These are phyloP conservation scores for Rhynchospora pubera DNA, from an alignment of 176 grass and related monocot species.

Conservation along the genomic window DNA sequence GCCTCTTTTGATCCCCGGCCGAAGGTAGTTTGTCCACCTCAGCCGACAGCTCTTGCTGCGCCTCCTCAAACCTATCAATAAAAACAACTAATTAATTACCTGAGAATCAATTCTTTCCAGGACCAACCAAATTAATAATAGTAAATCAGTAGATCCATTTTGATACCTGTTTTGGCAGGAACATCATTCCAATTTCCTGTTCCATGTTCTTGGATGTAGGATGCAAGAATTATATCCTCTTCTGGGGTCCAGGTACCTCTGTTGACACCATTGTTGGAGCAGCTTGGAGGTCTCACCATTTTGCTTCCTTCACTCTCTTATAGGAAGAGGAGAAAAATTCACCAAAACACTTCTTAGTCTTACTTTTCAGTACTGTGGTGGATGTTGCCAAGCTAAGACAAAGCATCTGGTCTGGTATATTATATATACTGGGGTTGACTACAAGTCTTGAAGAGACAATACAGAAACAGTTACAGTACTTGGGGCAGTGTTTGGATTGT, in stretches of 20 bases:
- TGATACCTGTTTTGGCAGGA: not conserved
- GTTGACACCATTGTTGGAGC: not conserved
- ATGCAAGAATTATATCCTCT: constrained; percentile 10
- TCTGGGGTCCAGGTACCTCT: constrained; percentile 4
- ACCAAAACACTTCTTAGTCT: not conserved
- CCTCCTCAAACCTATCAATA: constrained; percentile 9
- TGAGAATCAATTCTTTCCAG: not conserved
- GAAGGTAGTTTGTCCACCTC: constrained; percentile 12
- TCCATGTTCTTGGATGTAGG: constrained; percentile 6
- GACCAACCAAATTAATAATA: not conserved
- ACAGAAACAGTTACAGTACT: not conserved
- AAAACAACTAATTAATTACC: not conserved
- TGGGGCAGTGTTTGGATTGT: not conserved
- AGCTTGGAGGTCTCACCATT: not conserved
- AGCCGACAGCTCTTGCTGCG: constrained; percentile 16
- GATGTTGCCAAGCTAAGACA: not conserved
- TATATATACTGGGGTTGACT: constrained; percentile 16
- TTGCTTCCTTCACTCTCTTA: not conserved
- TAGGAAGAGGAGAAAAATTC: not conserved
- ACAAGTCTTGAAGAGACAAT: not conserved
- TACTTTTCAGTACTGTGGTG: not conserved
- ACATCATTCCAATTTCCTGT: constrained; percentile 9
- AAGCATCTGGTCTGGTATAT: not conserved
- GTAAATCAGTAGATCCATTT: not conserved
- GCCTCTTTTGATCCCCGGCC: constrained; percentile 15